These are phyloP conservation scores for Fraxinus greggii DNA, from an alignment of 305 asterid species.

Conservation along the genomic window DNA sequence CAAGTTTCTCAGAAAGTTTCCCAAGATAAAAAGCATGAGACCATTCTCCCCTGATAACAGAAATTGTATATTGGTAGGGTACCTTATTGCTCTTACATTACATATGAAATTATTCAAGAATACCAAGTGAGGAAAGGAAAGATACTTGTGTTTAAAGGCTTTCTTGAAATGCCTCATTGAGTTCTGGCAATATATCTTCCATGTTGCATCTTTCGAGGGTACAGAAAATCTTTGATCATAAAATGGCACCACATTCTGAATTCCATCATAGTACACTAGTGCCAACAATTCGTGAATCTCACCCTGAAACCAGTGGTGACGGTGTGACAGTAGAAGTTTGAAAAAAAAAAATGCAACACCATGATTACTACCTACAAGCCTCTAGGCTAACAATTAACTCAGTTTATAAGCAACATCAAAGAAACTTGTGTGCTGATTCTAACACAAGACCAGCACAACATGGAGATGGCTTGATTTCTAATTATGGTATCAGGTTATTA, in stretches of 20 bases:
- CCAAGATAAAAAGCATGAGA: constrained; percentile 93
- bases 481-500: constrained; percentile 12
- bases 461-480: constrained; percentile 12
- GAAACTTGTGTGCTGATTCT: constrained; percentile 18
- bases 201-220: constrained; percentile 68
- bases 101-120: constrained; percentile 29
- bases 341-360: not conserved
- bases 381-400: constrained; percentile 10
- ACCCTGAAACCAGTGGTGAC: constrained; percentile 56
- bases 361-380: constrained; percentile 24
- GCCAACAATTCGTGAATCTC: constrained; percentile 98
- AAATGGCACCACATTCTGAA: constrained; percentile 97
- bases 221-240: constrained; percentile 82
- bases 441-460: constrained; percentile 19
- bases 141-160: constrained; percentile 82
- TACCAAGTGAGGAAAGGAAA: constrained; percentile 30
- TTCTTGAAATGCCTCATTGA: constrained; percentile 88
- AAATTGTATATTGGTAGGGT: constrained; percentile 27
- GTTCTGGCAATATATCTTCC: constrained; percentile 89
- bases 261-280: constrained; percentile 90
- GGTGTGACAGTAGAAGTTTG: constrained; percentile 12
- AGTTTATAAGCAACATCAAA: constrained; percentile 9
- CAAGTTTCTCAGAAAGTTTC: constrained; percentile 93
- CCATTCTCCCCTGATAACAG: constrained; percentile 88
- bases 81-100: constrained; percentile 16